Conservation (phyloP, 306 rosid species). For the Corylus americana region DNA sequence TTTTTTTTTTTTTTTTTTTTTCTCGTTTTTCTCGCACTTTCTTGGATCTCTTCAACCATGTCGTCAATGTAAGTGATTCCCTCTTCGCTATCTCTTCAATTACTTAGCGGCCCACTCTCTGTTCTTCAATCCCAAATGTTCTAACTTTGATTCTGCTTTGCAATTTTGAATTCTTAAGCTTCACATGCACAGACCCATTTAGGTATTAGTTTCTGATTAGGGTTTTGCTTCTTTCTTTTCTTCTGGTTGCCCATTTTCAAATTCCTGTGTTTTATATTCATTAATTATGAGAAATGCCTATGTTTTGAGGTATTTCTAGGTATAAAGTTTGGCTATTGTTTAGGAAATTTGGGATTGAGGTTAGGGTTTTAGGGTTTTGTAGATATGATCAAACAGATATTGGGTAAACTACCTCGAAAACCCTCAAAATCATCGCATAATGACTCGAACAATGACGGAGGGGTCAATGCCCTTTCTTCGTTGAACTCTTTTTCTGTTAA, state of each 20-base stretch:
- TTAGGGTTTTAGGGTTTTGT: constrained; percentile 23
- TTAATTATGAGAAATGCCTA: constrained; percentile 22
- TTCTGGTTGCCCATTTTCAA: neutral
- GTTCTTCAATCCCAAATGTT: constrained; percentile 1
- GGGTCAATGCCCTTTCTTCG: constrained; percentile 34
- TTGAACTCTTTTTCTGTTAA: constrained; percentile 39
- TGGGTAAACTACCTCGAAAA: constrained; percentile 56
- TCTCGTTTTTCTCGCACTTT: constrained; percentile 22
- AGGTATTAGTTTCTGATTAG: constrained; percentile 16
- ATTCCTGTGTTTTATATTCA: neutral
- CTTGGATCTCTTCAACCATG: constrained; percentile 7
- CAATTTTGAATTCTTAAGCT: constrained; percentile 3
- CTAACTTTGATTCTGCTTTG: neutral
- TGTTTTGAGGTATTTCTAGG: constrained; percentile 11
- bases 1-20: constrained; percentile 19
- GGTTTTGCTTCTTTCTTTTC: constrained; percentile 4
- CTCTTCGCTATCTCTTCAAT: constrained; percentile 18
- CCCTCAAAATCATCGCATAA: constrained; percentile 47
- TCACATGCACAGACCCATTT: constrained; percentile 14
- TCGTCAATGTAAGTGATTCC: constrained; percentile 39
- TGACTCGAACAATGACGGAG: constrained; percentile 42
- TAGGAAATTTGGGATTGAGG: constrained; percentile 1
- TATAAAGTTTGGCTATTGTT: constrained; percentile 20
- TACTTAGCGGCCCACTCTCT: constrained; percentile 5
- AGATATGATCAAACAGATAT: constrained; percentile 63